Conservation (phyloP, 345 rosid species). For the Ceriops zippeliana region DNA sequence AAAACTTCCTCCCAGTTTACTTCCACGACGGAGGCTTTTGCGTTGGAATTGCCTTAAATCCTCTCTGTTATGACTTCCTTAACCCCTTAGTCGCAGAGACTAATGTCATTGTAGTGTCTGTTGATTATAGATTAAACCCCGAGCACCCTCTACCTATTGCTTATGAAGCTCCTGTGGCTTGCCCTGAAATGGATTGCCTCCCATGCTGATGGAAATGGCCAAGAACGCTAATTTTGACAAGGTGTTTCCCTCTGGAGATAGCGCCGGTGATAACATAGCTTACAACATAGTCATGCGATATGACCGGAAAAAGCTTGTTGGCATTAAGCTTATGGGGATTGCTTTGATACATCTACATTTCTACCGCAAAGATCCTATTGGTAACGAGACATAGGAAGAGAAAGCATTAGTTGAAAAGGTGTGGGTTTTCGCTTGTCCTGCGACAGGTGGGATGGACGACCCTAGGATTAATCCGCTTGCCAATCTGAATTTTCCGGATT, state of each 20-base stretch:
- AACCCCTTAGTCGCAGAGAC: no score
- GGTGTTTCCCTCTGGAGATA: conserved; percentile 3
- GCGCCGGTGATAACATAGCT: conserved; percentile 5
- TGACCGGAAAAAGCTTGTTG: background rate
- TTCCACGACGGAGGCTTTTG: no score
- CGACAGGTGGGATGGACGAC: conserved; percentile 28
- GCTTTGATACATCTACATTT: conserved; percentile 23
- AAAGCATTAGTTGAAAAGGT: no score
- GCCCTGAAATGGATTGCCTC: conserved; percentile 12
- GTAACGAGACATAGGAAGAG: no score
- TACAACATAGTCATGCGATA: conserved; percentile 8
- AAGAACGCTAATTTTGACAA: conserved; percentile 11
- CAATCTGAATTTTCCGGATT: background rate
- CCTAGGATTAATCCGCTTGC: conserved; percentile 32
- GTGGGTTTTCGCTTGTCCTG: conserved; percentile 30
- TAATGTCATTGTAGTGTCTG: no score
- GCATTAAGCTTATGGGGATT: conserved; percentile 1
- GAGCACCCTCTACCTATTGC: no score
- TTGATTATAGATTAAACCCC: no score
- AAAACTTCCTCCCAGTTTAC: no score
- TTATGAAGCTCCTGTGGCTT: background rate
- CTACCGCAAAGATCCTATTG: conserved; percentile 31
- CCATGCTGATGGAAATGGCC: background rate
- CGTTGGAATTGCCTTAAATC: no score
- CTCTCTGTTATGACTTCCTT: no score